Conservation (phyloP, 2,329 filamentous ascomycete genomes). For the Sarocladium brachiariae region DNA sequence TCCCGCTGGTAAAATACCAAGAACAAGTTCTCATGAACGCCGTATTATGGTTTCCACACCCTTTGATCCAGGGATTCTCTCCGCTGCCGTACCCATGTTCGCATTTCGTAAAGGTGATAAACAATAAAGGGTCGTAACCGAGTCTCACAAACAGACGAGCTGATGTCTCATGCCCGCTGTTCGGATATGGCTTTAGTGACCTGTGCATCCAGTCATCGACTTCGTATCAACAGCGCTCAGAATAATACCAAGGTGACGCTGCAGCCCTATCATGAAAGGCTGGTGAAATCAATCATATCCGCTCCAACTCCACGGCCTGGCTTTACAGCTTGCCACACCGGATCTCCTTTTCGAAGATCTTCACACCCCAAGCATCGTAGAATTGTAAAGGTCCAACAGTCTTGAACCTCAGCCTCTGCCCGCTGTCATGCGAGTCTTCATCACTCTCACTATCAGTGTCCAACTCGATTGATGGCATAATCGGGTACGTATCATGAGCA, state of each 20-base stretch:
- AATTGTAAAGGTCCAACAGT: constrained; percentile 30
- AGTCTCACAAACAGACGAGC: not conserved
- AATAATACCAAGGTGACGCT: constrained; percentile 11
- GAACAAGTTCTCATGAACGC: not conserved
- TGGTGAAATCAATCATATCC: not conserved
- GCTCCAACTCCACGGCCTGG: too few species aligned
- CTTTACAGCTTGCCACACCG: not conserved
- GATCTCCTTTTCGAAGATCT: constrained; percentile 54
- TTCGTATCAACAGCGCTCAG: not conserved
- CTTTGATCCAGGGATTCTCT: not conserved
- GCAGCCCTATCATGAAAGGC: not conserved
- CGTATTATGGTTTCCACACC: not conserved
- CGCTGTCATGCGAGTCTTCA: constrained; percentile 19
- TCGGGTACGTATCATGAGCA: constrained; percentile 18
- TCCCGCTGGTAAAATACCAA: not conserved
- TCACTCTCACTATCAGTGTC: constrained; percentile 28
- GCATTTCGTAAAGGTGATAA: not conserved
- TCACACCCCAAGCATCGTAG: constrained; percentile 38
- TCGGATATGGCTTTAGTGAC: not conserved
- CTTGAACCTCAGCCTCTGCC: constrained; percentile 27
- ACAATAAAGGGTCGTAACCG: not conserved
- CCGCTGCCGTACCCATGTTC: not conserved
- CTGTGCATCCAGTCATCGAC: not conserved
- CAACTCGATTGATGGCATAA: constrained; percentile 22
- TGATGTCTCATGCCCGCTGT: not conserved